A percentile compares a stretch with the other conserved stretches of the same genome.
These are phyloP conservation scores for Talaromyces marneffei DNA, from an alignment of 2,329 filamentous ascomycete species.

Conservation along the genomic window DNA sequence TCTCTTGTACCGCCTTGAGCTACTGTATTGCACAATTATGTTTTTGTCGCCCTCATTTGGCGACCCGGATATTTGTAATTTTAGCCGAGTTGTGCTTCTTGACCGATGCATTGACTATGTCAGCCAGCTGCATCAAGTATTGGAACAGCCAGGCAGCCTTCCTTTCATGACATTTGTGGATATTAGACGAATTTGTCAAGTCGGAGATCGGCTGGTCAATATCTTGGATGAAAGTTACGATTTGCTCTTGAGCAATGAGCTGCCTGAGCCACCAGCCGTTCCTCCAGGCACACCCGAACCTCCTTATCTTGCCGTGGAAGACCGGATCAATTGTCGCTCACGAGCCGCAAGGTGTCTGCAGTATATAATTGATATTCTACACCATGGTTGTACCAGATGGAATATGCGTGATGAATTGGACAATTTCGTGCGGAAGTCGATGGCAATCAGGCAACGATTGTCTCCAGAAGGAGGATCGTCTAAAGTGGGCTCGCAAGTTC, in stretches of 20 bases:
- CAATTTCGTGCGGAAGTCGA: constrained; percentile 29
- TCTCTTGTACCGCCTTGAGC: constrained; percentile 77
- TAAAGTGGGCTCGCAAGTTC: background rate
- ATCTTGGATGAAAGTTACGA: constrained; percentile 52
- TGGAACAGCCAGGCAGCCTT: constrained; percentile 53
- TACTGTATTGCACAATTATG: constrained; percentile 87
- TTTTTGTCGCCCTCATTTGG: constrained; percentile 75
- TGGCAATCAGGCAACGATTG: constrained; percentile 18
- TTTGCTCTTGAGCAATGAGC: constrained; percentile 29
- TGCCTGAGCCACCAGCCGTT: constrained; percentile 26
- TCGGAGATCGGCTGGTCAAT: constrained; percentile 53
- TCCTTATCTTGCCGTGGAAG: constrained; percentile 26
- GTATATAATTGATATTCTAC: constrained; percentile 29
- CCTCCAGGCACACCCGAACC: constrained; percentile 29
- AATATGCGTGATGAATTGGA: constrained; percentile 25
- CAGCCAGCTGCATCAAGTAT: constrained; percentile 63
- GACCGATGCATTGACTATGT: constrained; percentile 82
- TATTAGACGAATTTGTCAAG: constrained; percentile 73
- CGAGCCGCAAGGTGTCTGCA: constrained; percentile 30
- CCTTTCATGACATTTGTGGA: constrained; percentile 82
- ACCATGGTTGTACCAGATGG: constrained; percentile 32
- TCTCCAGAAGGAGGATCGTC: background rate
- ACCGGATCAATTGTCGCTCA: constrained; percentile 29
- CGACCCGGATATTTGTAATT: constrained; percentile 64
- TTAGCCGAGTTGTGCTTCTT: constrained; percentile 75